phyloP scores from a whole-genome alignment of 441 rosid genomes.

The Eruca vesicaria region DNA sequence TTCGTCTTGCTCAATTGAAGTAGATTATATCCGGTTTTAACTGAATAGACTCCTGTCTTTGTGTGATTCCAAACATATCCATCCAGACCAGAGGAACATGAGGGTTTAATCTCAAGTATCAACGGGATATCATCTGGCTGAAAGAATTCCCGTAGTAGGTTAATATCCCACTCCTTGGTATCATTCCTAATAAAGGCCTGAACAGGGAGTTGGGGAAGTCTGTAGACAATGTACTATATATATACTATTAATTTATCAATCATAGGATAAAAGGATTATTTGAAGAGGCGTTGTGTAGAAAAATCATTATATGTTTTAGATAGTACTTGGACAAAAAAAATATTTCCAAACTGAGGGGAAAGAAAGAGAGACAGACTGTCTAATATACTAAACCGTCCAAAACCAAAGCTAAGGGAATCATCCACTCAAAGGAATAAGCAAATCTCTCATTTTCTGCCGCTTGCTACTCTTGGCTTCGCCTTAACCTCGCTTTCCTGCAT shows the following conservation, averaged over 20 bases:
- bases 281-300: neutral
- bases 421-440: neutral
- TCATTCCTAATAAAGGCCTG: no score
- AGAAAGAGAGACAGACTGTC: neutral
- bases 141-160: no score
- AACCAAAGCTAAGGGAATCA: neutral
- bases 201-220: no score
- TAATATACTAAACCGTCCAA: neutral
- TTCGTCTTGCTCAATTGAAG: no score
- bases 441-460: constrained; percentile 58
- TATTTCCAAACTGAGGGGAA: neutral
- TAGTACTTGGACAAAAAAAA: neutral
- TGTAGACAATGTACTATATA: no score
- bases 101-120: no score
- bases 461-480: constrained; percentile 64
- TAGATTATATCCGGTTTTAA: no score
- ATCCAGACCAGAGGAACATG: no score
- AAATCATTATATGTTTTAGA: neutral
- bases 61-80: no score
- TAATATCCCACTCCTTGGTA: no score
- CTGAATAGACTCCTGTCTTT: no score
- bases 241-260: neutral
- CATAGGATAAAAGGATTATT: neutral
- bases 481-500: constrained; percentile 84
- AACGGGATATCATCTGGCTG: no score